A percentile compares a stretch with the other conserved stretches of the same genome.
Conservation (phyloP, 176 grass and related monocot genomes). For the Secale cereale region DNA sequence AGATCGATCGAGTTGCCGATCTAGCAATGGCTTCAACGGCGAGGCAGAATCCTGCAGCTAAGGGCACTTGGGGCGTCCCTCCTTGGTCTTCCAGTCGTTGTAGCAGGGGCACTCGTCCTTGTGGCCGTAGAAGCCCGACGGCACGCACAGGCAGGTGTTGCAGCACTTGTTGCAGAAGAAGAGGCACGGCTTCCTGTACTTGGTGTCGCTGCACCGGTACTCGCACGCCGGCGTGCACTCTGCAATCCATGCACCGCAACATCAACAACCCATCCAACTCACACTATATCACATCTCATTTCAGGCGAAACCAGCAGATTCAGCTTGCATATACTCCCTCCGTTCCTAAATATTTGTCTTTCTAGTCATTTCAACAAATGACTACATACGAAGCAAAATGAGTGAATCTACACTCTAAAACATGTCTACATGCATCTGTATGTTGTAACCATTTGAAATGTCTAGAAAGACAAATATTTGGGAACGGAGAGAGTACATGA, state of each 20-base stretch:
- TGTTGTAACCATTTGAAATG: too few relatives aligned
- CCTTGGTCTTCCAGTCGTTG: constrained; percentile 72
- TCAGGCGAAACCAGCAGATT: not conserved
- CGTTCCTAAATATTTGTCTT: too few relatives aligned
- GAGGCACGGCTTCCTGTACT: constrained; percentile 60
- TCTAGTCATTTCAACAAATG: too few relatives aligned
- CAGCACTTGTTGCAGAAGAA: constrained; percentile 73
- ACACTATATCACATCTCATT: not conserved
- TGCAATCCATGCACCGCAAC: not conserved
- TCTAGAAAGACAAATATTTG: too few relatives aligned
- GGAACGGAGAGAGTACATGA: too few relatives aligned
- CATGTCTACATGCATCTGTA: too few relatives aligned
- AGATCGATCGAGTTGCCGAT: not conserved
- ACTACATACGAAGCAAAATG: too few relatives aligned
- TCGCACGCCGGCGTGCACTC: constrained; percentile 51
- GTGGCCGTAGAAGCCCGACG: constrained; percentile 61
- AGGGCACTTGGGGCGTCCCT: constrained; percentile 56
- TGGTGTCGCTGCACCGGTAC: constrained; percentile 39
- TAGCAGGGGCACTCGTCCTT: constrained; percentile 61
- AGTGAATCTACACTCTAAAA: too few relatives aligned
- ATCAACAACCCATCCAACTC: not conserved
- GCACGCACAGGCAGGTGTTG: constrained; percentile 49
- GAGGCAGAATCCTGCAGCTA: not conserved
- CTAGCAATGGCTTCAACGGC: not conserved
- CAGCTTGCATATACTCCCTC: too few relatives aligned